Conservation (phyloP, 306 rosid species). For the Cucumis hystrix region DNA sequence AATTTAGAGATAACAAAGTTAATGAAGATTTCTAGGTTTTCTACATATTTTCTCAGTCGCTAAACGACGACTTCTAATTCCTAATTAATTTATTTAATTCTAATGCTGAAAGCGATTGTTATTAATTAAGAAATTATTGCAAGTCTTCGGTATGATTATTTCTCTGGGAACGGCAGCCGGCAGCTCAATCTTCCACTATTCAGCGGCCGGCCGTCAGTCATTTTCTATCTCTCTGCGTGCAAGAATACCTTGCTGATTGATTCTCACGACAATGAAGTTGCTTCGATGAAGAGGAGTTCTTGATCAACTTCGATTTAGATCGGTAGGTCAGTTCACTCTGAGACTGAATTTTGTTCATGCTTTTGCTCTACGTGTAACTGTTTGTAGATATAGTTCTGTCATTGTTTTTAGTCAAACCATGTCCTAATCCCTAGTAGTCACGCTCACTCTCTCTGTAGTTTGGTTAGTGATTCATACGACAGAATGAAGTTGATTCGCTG, state of each 20-base stretch:
- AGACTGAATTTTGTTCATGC: background rate
- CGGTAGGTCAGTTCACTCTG: background rate
- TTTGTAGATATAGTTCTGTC: background rate
- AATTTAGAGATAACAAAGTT: too few species aligned
- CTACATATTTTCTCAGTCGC: background rate
- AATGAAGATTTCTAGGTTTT: background rate
- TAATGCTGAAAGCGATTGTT: background rate
- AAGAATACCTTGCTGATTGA: background rate
- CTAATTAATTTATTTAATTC: background rate
- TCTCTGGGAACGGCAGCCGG: background rate
- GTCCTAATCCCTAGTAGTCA: background rate
- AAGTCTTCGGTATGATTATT: slow-evolving; percentile 5
- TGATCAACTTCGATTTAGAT: background rate
- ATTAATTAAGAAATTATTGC: slow-evolving; percentile 1
- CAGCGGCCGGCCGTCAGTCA: background rate
- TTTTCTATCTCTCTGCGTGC: background rate
- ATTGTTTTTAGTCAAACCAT: background rate
- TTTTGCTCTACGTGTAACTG: background rate
- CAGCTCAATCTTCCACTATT: background rate
- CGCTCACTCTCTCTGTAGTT: background rate
- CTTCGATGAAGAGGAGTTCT: background rate
- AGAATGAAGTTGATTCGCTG: background rate
- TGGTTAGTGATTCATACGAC: background rate
- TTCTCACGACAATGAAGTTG: background rate
- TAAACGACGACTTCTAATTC: slow-evolving; percentile 1